Evolutionary conservation across 2,329 filamentous ascomycete species (phyloP).

Genomic region (Colletotrichum gigasporum): DNA sequence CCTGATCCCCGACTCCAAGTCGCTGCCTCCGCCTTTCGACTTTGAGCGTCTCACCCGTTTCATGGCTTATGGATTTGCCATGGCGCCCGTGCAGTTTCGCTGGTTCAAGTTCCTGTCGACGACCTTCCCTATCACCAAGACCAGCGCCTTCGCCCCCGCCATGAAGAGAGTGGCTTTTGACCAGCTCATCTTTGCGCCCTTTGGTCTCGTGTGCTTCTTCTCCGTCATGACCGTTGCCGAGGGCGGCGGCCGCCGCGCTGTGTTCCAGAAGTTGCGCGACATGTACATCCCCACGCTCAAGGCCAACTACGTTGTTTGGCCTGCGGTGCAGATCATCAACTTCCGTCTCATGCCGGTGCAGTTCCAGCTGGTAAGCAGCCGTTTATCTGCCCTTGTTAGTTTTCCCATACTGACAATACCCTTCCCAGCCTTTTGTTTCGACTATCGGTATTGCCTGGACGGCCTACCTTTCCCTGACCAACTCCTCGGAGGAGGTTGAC

Average conservation of each 20-base stretch:
- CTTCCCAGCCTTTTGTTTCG: slow-evolving; percentile 86
- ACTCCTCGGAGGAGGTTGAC: slow-evolving; percentile 78
- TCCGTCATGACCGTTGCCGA: slow-evolving; percentile 96
- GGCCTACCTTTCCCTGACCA: slow-evolving; percentile 91
- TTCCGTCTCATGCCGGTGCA: slow-evolving; percentile 95
- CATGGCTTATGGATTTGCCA: slow-evolving; percentile 96
- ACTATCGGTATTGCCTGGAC: slow-evolving; percentile 98
- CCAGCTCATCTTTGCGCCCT: slow-evolving; percentile 91
- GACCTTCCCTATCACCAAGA: slow-evolving; percentile 86
- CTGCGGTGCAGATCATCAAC: slow-evolving; percentile 94
- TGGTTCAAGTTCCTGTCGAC: slow-evolving; percentile 91
- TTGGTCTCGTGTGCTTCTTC: slow-evolving; percentile 90
- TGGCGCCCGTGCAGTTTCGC: slow-evolving; percentile 94
- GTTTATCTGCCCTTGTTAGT: background rate
- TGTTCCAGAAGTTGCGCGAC: slow-evolving; percentile 87
- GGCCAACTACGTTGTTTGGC: slow-evolving; percentile 96
- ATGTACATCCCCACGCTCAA: slow-evolving; percentile 95
- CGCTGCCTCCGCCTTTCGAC: slow-evolving; percentile 85
- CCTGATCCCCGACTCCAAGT: slow-evolving; percentile 70
- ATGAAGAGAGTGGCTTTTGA: slow-evolving; percentile 93
- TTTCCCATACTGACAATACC: background rate
- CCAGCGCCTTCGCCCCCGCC: slow-evolving; percentile 76
- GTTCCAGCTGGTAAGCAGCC: slow-evolving; percentile 90
- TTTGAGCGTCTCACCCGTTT: slow-evolving; percentile 94
- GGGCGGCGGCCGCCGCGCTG: slow-evolving; percentile 83